Evolutionary conservation across 2,329 filamentous ascomycete genomes (phyloP), one percentile per base, ranked within the genome.

Genomic region (Fusarium verrucosum): DNA sequence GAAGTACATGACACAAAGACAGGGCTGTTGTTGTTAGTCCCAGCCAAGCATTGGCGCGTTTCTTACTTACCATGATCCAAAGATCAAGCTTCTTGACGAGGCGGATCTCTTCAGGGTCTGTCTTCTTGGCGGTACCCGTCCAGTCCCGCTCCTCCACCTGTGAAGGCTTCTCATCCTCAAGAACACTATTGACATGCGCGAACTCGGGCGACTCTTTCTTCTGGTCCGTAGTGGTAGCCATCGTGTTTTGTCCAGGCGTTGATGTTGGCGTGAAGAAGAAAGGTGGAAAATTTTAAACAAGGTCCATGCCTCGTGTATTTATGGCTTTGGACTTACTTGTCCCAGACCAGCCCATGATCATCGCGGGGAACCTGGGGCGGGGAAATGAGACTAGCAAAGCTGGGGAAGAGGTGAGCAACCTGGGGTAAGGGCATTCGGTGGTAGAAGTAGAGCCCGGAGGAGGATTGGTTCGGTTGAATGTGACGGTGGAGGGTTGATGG

Each of bases 1-100:
- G 52, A 79, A 81, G 47, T 80, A 81, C 77, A 80, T 82, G 8
- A 77, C 35, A 65, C 78, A 81, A n/a, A 73, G 58, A 26, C 62
- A 65, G 2, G 72, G 72, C 72, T 73, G 14, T 14, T 2, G n/a
- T 10, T 8, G 23, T 68, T 41, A 68, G 57, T n/a, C 10, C 3
- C 2, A 7, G 23, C 43, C 43, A 25, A 19, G 23, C 14, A 45
- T 32, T n/a, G 40, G 43, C 11, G 7, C 13, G 17, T n/a, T 7
- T 16, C 25, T 30, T 17, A 47, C 70, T 50, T 58, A 78, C 78
- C 78, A 80, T 80, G 49, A 80, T 79, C 53, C 77, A 73, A 13
- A 58, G 68, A 52, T 81, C 79, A 7, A 80, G 74, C 68, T 81
- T 81, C 38, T 73, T 73, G 8, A 80, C 78, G 7, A 81, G 71